Evolutionary conservation across 2,329 filamentous ascomycete genomes (phyloP), one percentile per base, ranked within the genome.

Genomic region (Cadophora sp.): DNA sequence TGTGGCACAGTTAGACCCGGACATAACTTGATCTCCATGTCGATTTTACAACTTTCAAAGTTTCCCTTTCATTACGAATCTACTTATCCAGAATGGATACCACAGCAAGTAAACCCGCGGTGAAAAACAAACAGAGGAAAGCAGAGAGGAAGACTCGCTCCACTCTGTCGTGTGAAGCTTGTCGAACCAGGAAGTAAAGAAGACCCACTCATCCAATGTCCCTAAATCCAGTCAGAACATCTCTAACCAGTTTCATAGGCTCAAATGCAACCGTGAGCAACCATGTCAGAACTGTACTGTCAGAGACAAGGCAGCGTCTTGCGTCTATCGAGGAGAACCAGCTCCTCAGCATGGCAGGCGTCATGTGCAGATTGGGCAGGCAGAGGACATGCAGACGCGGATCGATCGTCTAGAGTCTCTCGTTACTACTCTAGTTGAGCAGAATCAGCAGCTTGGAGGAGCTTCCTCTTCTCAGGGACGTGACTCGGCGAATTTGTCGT

Each of bases 201-300:
- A 59, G 59, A 27, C 22, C 41, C 24, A 48, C 45, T 22, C 41
- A 20, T 30, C 30, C 14, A 39, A 53, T 18, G n/a, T 53, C 24
- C 39, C 18, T 24, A 36, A 20, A 61, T 16, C n/a, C 13, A 4
- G 27, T 30, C 11, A 51, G 14, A 60, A 2, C 13, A 50, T 61
- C 27, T 16, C 55, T 68, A 59, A 68, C 59, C 16, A 39, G 24
- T 20, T 55, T 50, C n/a, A 58, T 66, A 87, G 84, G 74, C 86
- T 95, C 79, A 97, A 97, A 87, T 98, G 94, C 82, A 96, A 97
- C 79, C 89, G 94, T 75, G 88, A 87, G 69, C 88, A 93, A 70
- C 94, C 94, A 56, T 97, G 93, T 81, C 93, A 95, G 79, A 97
- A 97, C 77, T 98, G 94, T 79, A 89, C 91, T 66, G 97, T 96